phyloP scores from a whole-genome alignment of 176 grass and related monocot genomes.

The Triticum monococcum region DNA sequence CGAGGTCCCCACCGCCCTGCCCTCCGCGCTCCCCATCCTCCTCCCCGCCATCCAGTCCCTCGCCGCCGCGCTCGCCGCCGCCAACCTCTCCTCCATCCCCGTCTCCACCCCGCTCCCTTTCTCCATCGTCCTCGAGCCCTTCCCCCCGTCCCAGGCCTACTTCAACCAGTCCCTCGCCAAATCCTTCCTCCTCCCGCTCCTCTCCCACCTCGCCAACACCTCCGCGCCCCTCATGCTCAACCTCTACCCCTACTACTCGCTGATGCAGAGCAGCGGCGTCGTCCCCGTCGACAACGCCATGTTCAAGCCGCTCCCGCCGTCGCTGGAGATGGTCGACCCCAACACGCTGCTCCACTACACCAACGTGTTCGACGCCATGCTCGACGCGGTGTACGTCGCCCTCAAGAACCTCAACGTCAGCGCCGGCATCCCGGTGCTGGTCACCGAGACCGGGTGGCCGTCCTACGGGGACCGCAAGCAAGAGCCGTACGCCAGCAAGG shows the following conservation, averaged over 20 bases:
- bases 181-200: conserved; percentile 67
- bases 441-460: conserved; percentile 94
- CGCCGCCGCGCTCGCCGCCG: conserved; percentile 49
- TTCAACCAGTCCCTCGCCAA: conserved; percentile 78
- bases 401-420: conserved; percentile 66
- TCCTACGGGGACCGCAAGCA: conserved; percentile 60
- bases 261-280: conserved; percentile 75
- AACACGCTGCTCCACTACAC: conserved; percentile 97
- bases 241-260: conserved; percentile 93
- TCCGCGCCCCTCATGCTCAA: conserved; percentile 89
- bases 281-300: conserved; percentile 88
- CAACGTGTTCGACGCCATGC: conserved; percentile 95
- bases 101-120: conserved; percentile 92
- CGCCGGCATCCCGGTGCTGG: conserved; percentile 42
- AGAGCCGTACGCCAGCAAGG: conserved; percentile 74
- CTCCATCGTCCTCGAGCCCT: conserved; percentile 77
- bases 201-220: conserved; percentile 71
- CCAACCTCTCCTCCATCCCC: conserved; percentile 80
- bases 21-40: conserved; percentile 71
- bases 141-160: conserved; percentile 90
- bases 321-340: conserved; percentile 86
- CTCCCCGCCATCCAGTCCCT: conserved; percentile 80
- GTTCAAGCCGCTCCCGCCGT: conserved; percentile 76
- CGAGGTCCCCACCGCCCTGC: conserved; percentile 69
- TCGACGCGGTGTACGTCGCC: conserved; percentile 80